A percentile compares a stretch with the other conserved stretches of the same genome.
phyloP scores from a whole-genome alignment of 371 early-diverging fungal genomes.

The Apophysomyces elegans region DNA sequence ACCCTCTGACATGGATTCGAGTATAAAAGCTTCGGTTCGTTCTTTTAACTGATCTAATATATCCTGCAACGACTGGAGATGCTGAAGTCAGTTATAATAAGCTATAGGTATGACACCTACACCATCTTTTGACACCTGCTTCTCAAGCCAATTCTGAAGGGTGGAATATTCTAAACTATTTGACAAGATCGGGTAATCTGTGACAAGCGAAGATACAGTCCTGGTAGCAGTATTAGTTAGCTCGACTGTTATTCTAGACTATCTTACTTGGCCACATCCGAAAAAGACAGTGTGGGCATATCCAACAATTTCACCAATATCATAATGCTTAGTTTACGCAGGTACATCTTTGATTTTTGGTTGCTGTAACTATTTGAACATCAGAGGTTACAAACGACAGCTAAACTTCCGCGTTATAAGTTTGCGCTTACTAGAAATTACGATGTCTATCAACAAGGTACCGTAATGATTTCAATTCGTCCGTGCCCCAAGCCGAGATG shows the following conservation, averaged over 20 bases:
- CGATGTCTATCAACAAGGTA: constrained; percentile 47
- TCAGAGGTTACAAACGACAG: neutral
- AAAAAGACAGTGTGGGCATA: constrained; percentile 34
- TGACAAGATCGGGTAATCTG: constrained; percentile 33
- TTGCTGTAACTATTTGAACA: constrained; percentile 17
- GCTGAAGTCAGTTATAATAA: neutral
- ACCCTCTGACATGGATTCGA: constrained; percentile 18
- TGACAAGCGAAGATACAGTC: constrained; percentile 43
- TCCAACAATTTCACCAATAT: constrained; percentile 30
- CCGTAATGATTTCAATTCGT: constrained; percentile 50
- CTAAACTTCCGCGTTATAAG: neutral
- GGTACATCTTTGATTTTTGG: constrained; percentile 35
- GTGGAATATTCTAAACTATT: constrained; percentile 25
- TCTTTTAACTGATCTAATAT: constrained; percentile 14
- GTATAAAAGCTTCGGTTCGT: constrained; percentile 14
- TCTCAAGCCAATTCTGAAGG: constrained; percentile 34
- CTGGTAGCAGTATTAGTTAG: constrained; percentile 11
- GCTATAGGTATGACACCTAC: constrained; percentile 15
- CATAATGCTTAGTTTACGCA: constrained; percentile 41
- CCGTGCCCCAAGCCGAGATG: constrained; percentile 41
- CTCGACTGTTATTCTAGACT: neutral
- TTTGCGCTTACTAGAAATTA: constrained; percentile 41
- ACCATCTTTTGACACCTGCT: constrained; percentile 26
- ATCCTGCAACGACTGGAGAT: neutral
- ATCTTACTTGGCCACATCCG: constrained; percentile 51